Evolutionary conservation across 345 rosid genomes (phyloP).

Genomic region (Murraya paniculata): DNA sequence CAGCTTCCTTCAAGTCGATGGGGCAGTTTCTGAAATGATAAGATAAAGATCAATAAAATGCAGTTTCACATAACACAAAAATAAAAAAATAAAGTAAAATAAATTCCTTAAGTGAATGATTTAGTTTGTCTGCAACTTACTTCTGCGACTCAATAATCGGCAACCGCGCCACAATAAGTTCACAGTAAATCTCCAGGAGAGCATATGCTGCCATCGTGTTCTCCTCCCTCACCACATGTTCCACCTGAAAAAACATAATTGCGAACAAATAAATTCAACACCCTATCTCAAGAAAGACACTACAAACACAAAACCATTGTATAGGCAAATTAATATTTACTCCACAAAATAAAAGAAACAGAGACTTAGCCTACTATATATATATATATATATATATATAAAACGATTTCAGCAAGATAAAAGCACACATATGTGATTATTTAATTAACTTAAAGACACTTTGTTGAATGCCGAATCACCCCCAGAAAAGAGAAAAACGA

Average conservation of each 20-base stretch:
- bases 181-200: conserved; percentile 75
- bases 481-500: neutral
- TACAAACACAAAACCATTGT: neutral
- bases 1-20: conserved; percentile 77
- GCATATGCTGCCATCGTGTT: conserved; percentile 86
- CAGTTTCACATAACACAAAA: neutral
- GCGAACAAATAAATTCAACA: neutral
- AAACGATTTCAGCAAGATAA: neutral
- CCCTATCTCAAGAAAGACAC: neutral
- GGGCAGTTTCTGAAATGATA: conserved; percentile 56
- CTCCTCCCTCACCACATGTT: conserved; percentile 89
- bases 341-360: neutral
- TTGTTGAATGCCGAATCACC: neutral
- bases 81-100: neutral
- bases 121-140: conserved; percentile 36
- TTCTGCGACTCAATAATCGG: conserved; percentile 81
- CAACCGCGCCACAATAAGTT: conserved; percentile 69
- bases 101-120: neutral
- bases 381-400: no score
- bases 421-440: neutral
- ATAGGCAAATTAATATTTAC: neutral
- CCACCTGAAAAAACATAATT: conserved; percentile 54
- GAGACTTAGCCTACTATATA: neutral
- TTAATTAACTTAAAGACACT: neutral
- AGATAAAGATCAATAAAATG: conserved; percentile 2